A percentile compares a stretch with the other conserved stretches of the same genome.
Conservation (phyloP, 2,329 filamentous ascomycete species). For the Colletotrichum brevisporum region DNA sequence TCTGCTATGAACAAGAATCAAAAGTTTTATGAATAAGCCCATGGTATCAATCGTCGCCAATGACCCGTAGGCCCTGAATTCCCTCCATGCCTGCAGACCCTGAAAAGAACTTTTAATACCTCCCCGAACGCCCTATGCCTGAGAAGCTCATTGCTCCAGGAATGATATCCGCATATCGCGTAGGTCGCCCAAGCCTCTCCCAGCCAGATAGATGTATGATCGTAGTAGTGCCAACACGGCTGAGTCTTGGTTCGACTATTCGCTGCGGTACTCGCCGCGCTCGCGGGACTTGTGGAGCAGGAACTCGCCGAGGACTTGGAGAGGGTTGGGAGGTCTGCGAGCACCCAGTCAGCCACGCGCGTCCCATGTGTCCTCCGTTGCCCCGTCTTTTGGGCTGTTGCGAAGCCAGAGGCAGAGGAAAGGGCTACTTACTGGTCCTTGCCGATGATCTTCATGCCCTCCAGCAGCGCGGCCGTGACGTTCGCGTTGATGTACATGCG, state of each 20-base stretch:
- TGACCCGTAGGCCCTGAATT: background rate
- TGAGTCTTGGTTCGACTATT: background rate
- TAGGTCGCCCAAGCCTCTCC: constrained; percentile 13
- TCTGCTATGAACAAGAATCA: constrained; percentile 6
- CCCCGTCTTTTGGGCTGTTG: background rate
- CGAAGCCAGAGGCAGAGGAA: too few species aligned
- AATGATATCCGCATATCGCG: background rate
- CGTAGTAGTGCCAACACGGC: background rate
- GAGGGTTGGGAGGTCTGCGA: constrained; percentile 73
- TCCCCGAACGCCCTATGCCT: constrained; percentile 29
- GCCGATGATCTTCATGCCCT: constrained; percentile 81
- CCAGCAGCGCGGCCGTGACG: constrained; percentile 76
- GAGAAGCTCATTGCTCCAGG: background rate
- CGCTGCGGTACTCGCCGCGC: constrained; percentile 16
- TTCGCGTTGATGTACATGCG: constrained; percentile 80
- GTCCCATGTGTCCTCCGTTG: background rate
- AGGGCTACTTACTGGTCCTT: constrained; percentile 74
- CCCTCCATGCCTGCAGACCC: background rate
- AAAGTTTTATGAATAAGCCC: constrained; percentile 27
- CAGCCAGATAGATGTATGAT: background rate
- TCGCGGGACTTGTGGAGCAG: constrained; percentile 72
- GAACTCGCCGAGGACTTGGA: constrained; percentile 79
- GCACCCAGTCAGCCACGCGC: constrained; percentile 7
- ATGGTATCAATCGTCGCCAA: constrained; percentile 31
- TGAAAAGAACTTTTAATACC: constrained; percentile 25